phyloP scores from a whole-genome alignment of 192 early-diverging fungal species.

The Coemansia sp. region DNA sequence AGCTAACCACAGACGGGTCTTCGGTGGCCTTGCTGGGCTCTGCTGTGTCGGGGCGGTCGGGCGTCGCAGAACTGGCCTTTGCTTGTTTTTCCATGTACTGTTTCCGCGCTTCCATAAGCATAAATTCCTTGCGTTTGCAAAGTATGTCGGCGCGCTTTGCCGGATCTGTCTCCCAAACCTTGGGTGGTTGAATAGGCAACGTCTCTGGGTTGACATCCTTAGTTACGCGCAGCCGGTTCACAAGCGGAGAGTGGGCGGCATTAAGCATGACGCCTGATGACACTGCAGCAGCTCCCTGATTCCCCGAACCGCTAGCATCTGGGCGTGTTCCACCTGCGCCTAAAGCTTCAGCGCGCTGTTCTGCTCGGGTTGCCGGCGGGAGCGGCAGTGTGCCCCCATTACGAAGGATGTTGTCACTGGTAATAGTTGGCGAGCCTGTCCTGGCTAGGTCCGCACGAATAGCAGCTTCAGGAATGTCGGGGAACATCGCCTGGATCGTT shows the following conservation, averaged over 20 bases:
- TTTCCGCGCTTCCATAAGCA: constrained; percentile 49
- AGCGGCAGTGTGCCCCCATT: constrained; percentile 53
- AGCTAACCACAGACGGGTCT: no score
- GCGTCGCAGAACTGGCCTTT: not conserved
- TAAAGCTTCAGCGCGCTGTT: constrained; percentile 16
- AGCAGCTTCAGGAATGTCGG: constrained; percentile 70
- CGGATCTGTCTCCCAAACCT: constrained; percentile 42
- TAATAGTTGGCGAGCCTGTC: constrained; percentile 79
- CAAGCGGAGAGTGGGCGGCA: constrained; percentile 40
- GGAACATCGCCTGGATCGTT: constrained; percentile 79
- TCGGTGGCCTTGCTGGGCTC: no score
- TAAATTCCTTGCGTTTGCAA: constrained; percentile 46
- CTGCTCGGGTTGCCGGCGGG: constrained; percentile 25
- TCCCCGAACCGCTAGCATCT: not conserved
- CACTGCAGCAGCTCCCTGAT: not conserved
- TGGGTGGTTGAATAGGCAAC: constrained; percentile 33
- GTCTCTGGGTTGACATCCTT: constrained; percentile 16
- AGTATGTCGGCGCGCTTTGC: constrained; percentile 33
- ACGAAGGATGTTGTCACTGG: constrained; percentile 76
- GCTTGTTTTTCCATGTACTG: constrained; percentile 35
- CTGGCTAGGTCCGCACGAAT: constrained; percentile 74
- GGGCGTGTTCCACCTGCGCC: not conserved
- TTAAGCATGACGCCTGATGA: constrained; percentile 34
- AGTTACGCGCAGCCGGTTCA: constrained; percentile 25
- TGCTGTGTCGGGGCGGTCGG: not conserved